A percentile compares a stretch with the other conserved stretches of the same genome.
phyloP scores from a whole-genome alignment of 768 basidiomycete species.

The Russula ochroleuca region DNA sequence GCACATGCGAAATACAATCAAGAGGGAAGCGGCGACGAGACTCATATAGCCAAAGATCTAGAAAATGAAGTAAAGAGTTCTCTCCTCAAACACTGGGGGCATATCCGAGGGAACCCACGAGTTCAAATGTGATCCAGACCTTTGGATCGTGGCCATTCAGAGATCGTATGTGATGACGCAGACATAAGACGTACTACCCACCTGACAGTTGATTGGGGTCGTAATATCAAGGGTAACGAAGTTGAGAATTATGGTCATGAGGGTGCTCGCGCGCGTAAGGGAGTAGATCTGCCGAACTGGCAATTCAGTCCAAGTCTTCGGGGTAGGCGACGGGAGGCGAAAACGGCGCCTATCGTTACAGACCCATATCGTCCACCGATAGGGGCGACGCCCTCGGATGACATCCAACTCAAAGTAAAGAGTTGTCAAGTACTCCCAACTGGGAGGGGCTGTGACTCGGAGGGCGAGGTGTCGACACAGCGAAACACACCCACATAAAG shows the following conservation, averaged over 20 bases:
- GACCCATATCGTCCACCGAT: neutral
- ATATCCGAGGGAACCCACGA: neutral
- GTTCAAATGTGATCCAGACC: neutral
- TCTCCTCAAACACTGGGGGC: too few relatives aligned
- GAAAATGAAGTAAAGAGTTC: neutral
- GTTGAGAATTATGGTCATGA: neutral
- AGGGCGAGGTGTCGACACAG: neutral
- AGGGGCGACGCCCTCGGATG: neutral
- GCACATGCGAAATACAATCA: neutral
- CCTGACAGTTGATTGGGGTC: neutral
- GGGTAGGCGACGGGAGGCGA: neutral
- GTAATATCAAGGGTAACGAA: neutral
- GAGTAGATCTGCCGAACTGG: neutral
- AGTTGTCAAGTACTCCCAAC: neutral
- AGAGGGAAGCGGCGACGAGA: neutral
- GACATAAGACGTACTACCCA: neutral
- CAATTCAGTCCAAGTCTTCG: neutral
- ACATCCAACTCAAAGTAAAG: neutral
- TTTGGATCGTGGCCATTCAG: neutral
- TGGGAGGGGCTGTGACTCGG: neutral
- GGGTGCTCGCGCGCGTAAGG: neutral
- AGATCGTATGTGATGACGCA: neutral
- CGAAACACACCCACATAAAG: neutral
- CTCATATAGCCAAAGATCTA: neutral
- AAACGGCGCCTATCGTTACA: neutral